Percentiles rank a stretch among this genome's conserved stretches.
Evolutionary conservation across 345 rosid genomes (phyloP).

Genomic region (Boechera retrofracta): DNA sequence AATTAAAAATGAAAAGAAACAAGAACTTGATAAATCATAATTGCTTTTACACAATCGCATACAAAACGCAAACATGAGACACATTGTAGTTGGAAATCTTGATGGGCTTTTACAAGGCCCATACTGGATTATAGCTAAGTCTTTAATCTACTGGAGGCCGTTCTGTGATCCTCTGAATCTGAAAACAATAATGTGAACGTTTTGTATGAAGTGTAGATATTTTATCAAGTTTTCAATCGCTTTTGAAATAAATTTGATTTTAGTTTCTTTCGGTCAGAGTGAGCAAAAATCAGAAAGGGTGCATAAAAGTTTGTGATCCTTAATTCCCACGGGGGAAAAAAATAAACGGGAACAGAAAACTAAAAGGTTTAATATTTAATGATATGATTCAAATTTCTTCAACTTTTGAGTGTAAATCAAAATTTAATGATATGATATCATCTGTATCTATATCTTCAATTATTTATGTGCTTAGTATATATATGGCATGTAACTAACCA

Average conservation of each 20-base stretch:
- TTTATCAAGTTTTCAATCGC: background rate
- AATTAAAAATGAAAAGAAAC: background rate
- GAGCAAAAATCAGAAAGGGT: background rate
- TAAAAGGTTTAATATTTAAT: background rate
- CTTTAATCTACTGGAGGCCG: background rate
- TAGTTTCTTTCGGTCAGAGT: conserved; percentile 7
- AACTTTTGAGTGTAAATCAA: too few species aligned
- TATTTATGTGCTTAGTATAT: background rate
- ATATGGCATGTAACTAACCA: background rate
- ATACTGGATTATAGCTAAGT: background rate
- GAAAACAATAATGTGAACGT: background rate
- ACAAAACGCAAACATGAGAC: background rate
- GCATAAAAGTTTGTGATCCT: background rate
- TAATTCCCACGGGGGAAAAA: too few species aligned
- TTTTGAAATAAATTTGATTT: background rate
- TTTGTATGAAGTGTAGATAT: background rate
- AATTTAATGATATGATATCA: background rate
- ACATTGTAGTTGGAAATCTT: background rate
- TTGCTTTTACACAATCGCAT: background rate
- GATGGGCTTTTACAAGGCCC: conserved; percentile 16
- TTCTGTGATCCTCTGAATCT: background rate
- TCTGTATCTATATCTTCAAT: background rate
- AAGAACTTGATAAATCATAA: background rate
- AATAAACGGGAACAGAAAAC: conserved; percentile 27
- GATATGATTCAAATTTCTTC: background rate